phyloP scores from a whole-genome alignment of 1,284 basidiomycete genomes.

The Hypsizygus ulmarius region DNA sequence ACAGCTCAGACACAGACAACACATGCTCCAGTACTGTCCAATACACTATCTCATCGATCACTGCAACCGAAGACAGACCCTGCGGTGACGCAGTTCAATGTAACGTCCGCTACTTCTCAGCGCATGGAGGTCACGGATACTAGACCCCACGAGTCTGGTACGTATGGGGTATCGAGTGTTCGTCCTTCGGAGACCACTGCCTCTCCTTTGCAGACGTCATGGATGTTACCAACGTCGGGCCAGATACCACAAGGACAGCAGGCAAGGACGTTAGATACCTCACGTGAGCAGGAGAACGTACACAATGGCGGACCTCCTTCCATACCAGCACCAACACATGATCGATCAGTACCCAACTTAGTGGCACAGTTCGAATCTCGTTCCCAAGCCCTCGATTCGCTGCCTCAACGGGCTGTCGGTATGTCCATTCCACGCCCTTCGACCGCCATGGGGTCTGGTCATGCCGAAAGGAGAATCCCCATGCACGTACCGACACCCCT shows the following conservation, averaged over 20 bases:
- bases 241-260: not conserved
- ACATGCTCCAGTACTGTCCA: not conserved
- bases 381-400: not conserved
- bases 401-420: not conserved
- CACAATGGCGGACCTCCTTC: too few relatives aligned
- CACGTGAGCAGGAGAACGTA: not conserved
- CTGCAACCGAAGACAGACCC: too few relatives aligned
- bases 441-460: constrained; percentile 13
- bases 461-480: constrained; percentile 1
- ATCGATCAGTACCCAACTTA: constrained; percentile 18
- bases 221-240: too few relatives aligned
- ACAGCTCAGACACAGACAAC: not conserved
- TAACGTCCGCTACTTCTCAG: too few relatives aligned
- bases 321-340: not conserved
- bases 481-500: not conserved
- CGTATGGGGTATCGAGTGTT: too few relatives aligned
- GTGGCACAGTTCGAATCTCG: constrained; percentile 25
- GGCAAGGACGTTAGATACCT: not conserved
- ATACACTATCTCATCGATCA: too few relatives aligned
- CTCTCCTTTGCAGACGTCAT: not conserved
- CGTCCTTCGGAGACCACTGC: too few relatives aligned
- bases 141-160: too few relatives aligned
- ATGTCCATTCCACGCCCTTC: constrained; percentile 11
- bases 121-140: too few relatives aligned
- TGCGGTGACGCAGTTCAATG: too few relatives aligned